These are phyloP conservation scores for Penicillium mononematosum DNA, from an alignment of 495 filamentous ascomycete species.

Conservation along the genomic window DNA sequence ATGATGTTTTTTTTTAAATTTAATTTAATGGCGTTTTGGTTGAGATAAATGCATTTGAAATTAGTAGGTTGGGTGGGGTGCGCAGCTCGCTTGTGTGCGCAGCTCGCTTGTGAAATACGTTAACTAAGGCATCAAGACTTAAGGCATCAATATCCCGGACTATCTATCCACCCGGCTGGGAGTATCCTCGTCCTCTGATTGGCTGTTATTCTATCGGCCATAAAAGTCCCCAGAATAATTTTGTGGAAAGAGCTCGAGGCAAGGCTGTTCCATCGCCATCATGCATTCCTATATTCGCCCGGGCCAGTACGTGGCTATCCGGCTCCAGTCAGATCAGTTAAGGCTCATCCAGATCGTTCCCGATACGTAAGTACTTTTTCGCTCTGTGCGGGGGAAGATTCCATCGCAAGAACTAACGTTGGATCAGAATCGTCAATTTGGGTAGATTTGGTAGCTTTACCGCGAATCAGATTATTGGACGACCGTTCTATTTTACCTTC, in stretches of 20 bases:
- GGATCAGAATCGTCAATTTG: constrained; percentile 70
- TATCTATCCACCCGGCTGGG: constrained; percentile 10
- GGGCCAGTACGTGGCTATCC: constrained; percentile 60
- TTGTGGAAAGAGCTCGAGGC: constrained; percentile 9
- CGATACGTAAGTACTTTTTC: constrained; percentile 64
- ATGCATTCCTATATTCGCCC: constrained; percentile 59
- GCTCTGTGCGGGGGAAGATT: constrained; percentile 4
- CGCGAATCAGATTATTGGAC: constrained; percentile 78
- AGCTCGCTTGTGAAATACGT: too few species aligned
- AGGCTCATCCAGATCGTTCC: constrained; percentile 66
- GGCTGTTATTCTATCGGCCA: constrained; percentile 8
- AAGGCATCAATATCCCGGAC: constrained; percentile 1
- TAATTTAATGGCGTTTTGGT: too few species aligned
- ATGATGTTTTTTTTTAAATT: too few species aligned
- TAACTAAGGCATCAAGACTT: too few species aligned
- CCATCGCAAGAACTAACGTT: constrained; percentile 19
- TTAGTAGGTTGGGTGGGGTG: too few species aligned
- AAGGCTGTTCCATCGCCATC: constrained; percentile 4
- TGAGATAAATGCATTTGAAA: too few species aligned
- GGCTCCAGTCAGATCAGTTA: constrained; percentile 64
- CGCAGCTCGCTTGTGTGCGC: too few species aligned
- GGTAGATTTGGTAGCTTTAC: constrained; percentile 90
- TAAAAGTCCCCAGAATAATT: constrained; percentile 20
- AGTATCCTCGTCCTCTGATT: constrained; percentile 15
- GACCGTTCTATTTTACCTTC: constrained; percentile 87